Percentiles rank a stretch among this genome's conserved stretches.
phyloP scores from a whole-genome alignment of 768 basidiomycete genomes.

The Udeniomyces megalosporus region DNA sequence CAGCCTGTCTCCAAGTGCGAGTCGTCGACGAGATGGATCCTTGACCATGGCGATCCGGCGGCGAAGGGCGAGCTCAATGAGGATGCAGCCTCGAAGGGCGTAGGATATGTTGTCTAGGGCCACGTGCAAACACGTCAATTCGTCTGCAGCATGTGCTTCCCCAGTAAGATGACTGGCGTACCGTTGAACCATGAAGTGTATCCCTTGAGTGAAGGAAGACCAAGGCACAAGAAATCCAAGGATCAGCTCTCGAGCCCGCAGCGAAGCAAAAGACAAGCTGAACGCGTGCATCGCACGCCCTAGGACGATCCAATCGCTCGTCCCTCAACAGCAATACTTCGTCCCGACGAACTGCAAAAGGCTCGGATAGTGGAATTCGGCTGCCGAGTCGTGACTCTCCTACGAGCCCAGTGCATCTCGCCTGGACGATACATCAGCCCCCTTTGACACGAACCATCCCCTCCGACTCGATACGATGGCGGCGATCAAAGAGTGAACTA shows the following conservation, averaged over 20 bases:
- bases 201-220: slow-evolving; percentile 5
- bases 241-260: not conserved
- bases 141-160: not conserved
- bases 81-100: slow-evolving; percentile 91
- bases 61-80: slow-evolving; percentile 90
- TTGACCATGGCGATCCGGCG: slow-evolving; percentile 78
- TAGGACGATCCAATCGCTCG: not conserved
- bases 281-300: not conserved
- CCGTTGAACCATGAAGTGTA: slow-evolving; percentile 18
- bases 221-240: not conserved
- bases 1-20: slow-evolving; percentile 61
- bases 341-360: no score
- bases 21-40: slow-evolving; percentile 59
- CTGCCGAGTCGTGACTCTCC: no score
- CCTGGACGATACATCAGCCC: no score
- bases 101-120: slow-evolving; percentile 91
- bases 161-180: slow-evolving; percentile 1
- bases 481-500: no score
- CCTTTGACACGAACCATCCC: no score
- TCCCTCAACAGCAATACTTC: not conserved
- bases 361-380: no score
- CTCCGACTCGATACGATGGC: no score
- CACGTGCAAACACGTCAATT: slow-evolving; percentile 1
- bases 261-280: not conserved
- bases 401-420: no score